Base-by-base conservation (phyloP, 164 flowering plant genomes). In the Vitis cinerea region DNA sequence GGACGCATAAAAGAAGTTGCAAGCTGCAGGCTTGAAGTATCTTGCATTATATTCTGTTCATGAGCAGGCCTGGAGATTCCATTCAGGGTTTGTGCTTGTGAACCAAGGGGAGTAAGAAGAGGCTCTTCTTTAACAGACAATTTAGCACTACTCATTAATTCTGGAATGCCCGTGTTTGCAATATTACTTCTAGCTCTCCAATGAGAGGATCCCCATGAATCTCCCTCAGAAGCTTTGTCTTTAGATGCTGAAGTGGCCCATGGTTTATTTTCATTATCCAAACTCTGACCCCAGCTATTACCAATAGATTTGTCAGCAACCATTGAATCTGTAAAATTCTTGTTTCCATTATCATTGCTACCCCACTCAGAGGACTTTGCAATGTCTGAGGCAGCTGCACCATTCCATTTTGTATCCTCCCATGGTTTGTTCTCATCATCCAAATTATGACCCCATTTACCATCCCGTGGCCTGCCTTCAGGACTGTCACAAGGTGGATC, bases 51-150 rank as follows among this genome's bases (percentile, higher is more conserved):
- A 61, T 65, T 58, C 27, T 52, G 71, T 53, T 58, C 77, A 53
- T 49, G 51, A 51, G 49, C 68, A 23, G 66, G 67, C 13, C 74
- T 19, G 61, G 68, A 29, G 17, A 65, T 63, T 17, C 72, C 74
- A 27, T 50, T 52, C 19, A 23, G 62, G 63, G 30, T 52, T 63
- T n/a, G 66, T 68, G 80, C 59, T 59, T 66, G 63, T 59, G 72
- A 67, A 66, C 62, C 63, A n/a, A 61, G 75, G 73, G 57, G n/a
- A 63, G 8, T 61, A 5, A 67, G 61, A 60, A 31, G 60, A 52
- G 69, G 66, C 59, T 78, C 80, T 59, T 66, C 74, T 63, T 78
- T 83, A 51, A 68, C 63, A 61, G 70, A 71, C 71, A 72, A 72
- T 59, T 74, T 74, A n/a, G 66, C 78, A 48, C 52, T 47, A 65